Evolutionary conservation across 2,329 filamentous ascomycete genomes (phyloP), one percentile per base, ranked within the genome.

Genomic region (Lasiodiplodia gonubiensis): DNA sequence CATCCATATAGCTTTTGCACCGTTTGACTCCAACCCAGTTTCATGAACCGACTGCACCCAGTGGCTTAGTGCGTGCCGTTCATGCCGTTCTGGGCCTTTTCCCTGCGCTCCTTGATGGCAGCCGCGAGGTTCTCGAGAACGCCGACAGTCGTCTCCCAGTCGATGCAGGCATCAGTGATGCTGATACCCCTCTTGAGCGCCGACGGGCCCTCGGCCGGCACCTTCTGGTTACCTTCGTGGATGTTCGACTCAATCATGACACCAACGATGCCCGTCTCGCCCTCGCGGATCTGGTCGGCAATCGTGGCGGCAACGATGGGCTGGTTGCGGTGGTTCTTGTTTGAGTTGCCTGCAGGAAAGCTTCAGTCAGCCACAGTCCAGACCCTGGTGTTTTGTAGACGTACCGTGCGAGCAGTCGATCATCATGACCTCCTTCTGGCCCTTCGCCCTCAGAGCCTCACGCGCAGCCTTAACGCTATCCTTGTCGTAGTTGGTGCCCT

Each of bases 231-330:
- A 74, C 88, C 89, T 82, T 97, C 95, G 80, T 94, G 89, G 85
- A 98, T 94, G 82, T 98, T 94, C 76, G 93, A 97, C 85, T 99
- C 94, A 74, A 99, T 97, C 94, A 99, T 99, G 77, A 98, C 93
- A 78, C 94, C 95, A 71, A 98, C 88, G 74, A 99, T 97, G 71
- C 88, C 90, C 68, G 88, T 90, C 83, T 99, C 92, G 68, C 94
- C 94, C 71, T 91, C 89, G 63, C 91, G 89, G 71, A 99, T 86
- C 83, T 99, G 94, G 66, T 97, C 92, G 37, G 87, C 90, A 69
- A 99, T 84, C 64, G 85, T 86, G 78, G 91, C 88, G 71, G 94
- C 93, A 53, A 98, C 94, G 82, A 94, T 91, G 74, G 95, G 95
- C 83, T 99, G 94, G 83, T 99, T 99, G 75, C 91, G 90, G 85